Evolutionary conservation across 768 basidiomycete species (phyloP), one percentile per base, ranked within the genome.

Genomic region (Psilocybe cyanescens): DNA sequence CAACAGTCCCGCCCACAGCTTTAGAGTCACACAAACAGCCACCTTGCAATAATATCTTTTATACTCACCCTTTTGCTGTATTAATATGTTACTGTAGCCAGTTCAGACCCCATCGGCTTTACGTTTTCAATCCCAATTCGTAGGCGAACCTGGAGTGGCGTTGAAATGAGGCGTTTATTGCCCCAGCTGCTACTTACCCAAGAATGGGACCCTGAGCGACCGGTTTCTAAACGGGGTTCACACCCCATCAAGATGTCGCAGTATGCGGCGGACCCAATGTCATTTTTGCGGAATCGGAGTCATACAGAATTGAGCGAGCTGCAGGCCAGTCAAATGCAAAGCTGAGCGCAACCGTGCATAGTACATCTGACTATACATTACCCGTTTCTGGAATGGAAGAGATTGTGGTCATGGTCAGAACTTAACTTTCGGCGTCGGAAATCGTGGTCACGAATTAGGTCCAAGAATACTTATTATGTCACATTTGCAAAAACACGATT

Each of bases 211-310:
- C 59, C 57, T 63, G 64, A 65, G 58, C 57, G 56, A 49, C 33
- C 52, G 35, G 53, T 61, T 67, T 60, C 64, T 29, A 59, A 60
- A 65, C 50, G 66, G 63, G 59, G 63, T 47, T 62, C 33, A 35
- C 7, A 29, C 0, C 53, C 46, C 66, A 61, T 64, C 63, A 62
- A 41, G 63, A 50, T 65, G 52, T 49, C 58, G 51, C 55, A 45
- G 24, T 50, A 56, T 57, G 55, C 59, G 58, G 46, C 63, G 63
- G 66, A 60, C 51, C 53, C 56, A 60, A 54, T 64, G 60, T 55
- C 35, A 17, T 28, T 59, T 41, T 50, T 44, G 55, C 58, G 55
- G 56, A 63, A 55, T n/a, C 31, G 19, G 59, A 60, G 59, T 60
- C 59, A 60, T 55, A 9, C n/a, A 55, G 51, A 47, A 16, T 59